These are phyloP conservation scores for Podospora pseudoanserina DNA, from an alignment of 495 filamentous ascomycete species.

Conservation along the genomic window DNA sequence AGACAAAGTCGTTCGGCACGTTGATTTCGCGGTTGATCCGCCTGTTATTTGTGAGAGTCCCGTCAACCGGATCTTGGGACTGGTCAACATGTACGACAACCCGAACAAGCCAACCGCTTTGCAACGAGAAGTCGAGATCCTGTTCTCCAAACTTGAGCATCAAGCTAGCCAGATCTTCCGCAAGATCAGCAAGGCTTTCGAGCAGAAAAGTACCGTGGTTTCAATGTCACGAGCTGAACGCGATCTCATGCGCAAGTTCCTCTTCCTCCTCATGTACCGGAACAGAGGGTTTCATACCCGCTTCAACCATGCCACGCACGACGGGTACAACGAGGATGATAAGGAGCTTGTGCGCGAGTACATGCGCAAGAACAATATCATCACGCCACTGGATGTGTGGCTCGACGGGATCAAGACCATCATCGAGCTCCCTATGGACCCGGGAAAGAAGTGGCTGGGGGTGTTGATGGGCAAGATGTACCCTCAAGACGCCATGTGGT, in stretches of 20 bases:
- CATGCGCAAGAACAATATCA: constrained; percentile 44
- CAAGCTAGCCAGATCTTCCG: constrained; percentile 30
- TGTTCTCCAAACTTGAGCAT: constrained; percentile 36
- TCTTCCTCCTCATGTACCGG: constrained; percentile 54
- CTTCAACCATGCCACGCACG: constrained; percentile 34
- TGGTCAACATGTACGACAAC: constrained; percentile 46
- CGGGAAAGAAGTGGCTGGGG: constrained; percentile 32
- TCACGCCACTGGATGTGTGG: constrained; percentile 51
- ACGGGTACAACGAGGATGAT: constrained; percentile 42
- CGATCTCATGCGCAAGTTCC: constrained; percentile 48
- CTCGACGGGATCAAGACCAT: constrained; percentile 47
- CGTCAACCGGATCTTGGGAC: constrained; percentile 37
- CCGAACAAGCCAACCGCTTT: constrained; percentile 21
- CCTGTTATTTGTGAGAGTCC: constrained; percentile 31
- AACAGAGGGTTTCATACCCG: constrained; percentile 30
- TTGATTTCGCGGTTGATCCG: constrained; percentile 23
- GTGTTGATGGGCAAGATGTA: constrained; percentile 39
- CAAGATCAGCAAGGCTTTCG: constrained; percentile 33
- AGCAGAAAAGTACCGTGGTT: constrained; percentile 24
- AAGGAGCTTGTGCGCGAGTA: constrained; percentile 36
- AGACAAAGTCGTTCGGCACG: constrained; percentile 26
- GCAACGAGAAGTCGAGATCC: constrained; percentile 38
- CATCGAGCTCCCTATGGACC: constrained; percentile 46
- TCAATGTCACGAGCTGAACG: constrained; percentile 40
- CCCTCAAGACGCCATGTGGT: constrained; percentile 41